These are phyloP conservation scores for Starmerella bombi DNA, from an alignment of 805 yeast genomes.

Conservation along the genomic window DNA sequence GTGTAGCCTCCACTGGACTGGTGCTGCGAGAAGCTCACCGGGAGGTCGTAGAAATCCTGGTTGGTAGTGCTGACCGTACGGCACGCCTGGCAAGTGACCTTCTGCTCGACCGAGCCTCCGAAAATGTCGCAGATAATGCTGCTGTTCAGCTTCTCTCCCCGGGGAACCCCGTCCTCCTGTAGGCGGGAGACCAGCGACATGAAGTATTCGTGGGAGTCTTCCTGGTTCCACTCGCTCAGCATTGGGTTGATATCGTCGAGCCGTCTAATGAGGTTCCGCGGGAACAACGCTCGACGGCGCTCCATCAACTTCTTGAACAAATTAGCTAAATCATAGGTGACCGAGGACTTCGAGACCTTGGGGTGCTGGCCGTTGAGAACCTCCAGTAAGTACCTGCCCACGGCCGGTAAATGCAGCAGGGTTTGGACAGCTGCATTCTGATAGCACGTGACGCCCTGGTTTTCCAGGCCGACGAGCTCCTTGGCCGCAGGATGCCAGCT, in stretches of 20 bases:
- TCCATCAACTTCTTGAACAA: conserved; percentile 21
- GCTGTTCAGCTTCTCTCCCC: conserved; percentile 67
- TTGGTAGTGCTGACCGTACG: conserved; percentile 71
- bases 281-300: conserved; percentile 45
- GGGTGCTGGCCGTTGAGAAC: conserved; percentile 41
- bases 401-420: conserved; percentile 78
- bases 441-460: conserved; percentile 93
- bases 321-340: conserved; percentile 25
- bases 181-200: conserved; percentile 80
- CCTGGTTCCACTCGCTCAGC: conserved; percentile 97
- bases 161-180: conserved; percentile 88
- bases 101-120: conserved; percentile 79
- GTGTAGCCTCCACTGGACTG: conserved; percentile 37
- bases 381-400: conserved; percentile 68
- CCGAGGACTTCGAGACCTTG: conserved; percentile 18
- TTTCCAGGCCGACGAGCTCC: conserved; percentile 59
- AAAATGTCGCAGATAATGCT: conserved; percentile 84
- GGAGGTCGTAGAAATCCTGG: conserved; percentile 87
- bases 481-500: conserved; percentile 40
- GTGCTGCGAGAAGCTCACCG: conserved; percentile 45
- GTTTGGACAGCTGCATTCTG: conserved; percentile 93
- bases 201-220: conserved; percentile 93
- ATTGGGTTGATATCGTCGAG: conserved; percentile 78
- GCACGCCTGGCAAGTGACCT: conserved; percentile 72
- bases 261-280: conserved; percentile 55